Conservation (phyloP, 163 green algal species). For the Scenedesmus sp. region DNA sequence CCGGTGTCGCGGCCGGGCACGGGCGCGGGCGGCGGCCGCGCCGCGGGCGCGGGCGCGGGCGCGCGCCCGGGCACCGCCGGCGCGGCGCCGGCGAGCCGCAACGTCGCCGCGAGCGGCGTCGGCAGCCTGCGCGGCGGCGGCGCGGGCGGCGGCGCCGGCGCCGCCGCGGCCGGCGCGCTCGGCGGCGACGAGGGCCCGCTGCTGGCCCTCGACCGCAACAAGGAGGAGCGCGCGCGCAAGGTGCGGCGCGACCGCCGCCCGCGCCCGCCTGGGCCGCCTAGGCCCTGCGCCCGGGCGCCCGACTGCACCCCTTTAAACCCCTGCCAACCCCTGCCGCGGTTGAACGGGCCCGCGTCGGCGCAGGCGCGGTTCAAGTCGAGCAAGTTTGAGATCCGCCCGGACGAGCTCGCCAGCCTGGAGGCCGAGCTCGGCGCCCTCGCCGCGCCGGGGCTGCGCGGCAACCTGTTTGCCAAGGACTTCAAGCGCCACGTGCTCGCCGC, state of each 20-base stretch:
- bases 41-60: not conserved
- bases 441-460: constrained; percentile 18
- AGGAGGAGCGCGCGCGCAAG: constrained; percentile 76
- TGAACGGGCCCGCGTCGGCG: not conserved
- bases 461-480: constrained; percentile 70
- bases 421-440: constrained; percentile 58
- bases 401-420: constrained; percentile 78
- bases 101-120: constrained; percentile 23
- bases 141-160: not conserved
- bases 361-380: constrained; percentile 49
- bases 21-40: not conserved
- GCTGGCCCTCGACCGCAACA: constrained; percentile 69
- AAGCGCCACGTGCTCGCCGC: constrained; percentile 72
- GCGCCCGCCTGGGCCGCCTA: too few species aligned
- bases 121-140: not conserved
- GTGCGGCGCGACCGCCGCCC: constrained; percentile 29
- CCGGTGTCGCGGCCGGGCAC: not conserved
- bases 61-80: not conserved
- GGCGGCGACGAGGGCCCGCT: constrained; percentile 52
- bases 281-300: too few species aligned
- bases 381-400: constrained; percentile 76
- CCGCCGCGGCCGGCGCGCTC: not conserved
- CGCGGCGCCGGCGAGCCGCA: constrained; percentile 13
- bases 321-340: too few species aligned
- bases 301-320: not conserved